These are phyloP conservation scores for Copromyces sp. DNA, from an alignment of 495 filamentous ascomycete species.

Conservation along the genomic window DNA sequence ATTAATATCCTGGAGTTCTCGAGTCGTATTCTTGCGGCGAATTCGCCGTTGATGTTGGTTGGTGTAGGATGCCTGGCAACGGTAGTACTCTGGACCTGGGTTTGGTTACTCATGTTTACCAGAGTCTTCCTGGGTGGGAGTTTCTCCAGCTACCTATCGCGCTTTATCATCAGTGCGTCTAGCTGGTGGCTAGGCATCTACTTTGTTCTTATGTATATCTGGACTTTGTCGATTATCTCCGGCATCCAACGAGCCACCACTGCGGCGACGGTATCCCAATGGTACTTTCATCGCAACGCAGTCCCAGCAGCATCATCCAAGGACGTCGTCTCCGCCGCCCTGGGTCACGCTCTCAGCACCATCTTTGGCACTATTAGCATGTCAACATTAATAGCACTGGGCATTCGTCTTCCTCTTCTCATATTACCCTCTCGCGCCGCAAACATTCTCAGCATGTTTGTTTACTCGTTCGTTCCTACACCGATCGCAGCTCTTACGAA, in stretches of 20 bases:
- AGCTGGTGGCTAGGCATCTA: slow-evolving; percentile 87
- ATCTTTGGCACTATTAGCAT: slow-evolving; percentile 91
- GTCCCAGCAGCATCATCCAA: slow-evolving; percentile 64
- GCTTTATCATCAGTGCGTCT: slow-evolving; percentile 69
- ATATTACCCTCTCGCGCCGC: slow-evolving; percentile 67
- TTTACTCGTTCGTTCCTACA: slow-evolving; percentile 72
- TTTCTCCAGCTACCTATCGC: slow-evolving; percentile 45
- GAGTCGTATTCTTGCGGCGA: slow-evolving; percentile 73
- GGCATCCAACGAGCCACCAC: slow-evolving; percentile 86
- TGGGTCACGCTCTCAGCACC: slow-evolving; percentile 68
- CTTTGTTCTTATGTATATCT: slow-evolving; percentile 89
- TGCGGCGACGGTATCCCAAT: slow-evolving; percentile 91
- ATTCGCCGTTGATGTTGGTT: slow-evolving; percentile 71
- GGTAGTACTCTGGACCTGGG: slow-evolving; percentile 84
- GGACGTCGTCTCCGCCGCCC: slow-evolving; percentile 71
- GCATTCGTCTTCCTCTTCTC: slow-evolving; percentile 77
- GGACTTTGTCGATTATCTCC: slow-evolving; percentile 78
- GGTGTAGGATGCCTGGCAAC: slow-evolving; percentile 67
- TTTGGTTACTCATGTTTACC: slow-evolving; percentile 95
- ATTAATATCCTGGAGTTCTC: slow-evolving; percentile 85
- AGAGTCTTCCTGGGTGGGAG: slow-evolving; percentile 84
- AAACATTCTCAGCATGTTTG: slow-evolving; percentile 53
- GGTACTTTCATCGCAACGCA: slow-evolving; percentile 93
- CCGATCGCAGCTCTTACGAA: slow-evolving; percentile 78
- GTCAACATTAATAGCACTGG: slow-evolving; percentile 66